Percentiles rank a stretch among this genome's conserved stretches.
phyloP scores from a whole-genome alignment of 2,329 filamentous ascomycete species.

The Trichothecium sympodiale region DNA sequence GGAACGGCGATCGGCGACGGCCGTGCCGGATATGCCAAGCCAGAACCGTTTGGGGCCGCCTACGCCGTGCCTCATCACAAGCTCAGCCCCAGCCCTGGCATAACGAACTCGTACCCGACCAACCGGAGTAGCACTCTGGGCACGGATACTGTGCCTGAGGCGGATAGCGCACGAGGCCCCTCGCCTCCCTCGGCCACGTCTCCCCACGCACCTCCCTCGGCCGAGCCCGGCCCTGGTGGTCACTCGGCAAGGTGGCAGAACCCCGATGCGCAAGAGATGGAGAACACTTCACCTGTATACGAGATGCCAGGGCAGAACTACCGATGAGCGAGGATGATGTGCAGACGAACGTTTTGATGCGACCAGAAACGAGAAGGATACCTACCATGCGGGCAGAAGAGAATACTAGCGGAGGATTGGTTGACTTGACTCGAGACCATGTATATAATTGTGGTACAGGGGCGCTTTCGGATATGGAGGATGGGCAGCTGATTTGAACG shows the following conservation, averaged over 20 bases:
- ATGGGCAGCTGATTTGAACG: too few species aligned
- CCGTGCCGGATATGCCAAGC: conserved; percentile 26
- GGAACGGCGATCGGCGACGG: conserved; percentile 27
- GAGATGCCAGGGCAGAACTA: conserved; percentile 30
- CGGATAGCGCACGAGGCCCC: not conserved
- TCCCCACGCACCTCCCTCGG: conserved; percentile 9
- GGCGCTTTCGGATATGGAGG: too few species aligned
- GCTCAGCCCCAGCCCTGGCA: conserved; percentile 10
- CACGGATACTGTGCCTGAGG: conserved; percentile 13
- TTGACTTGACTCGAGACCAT: too few species aligned
- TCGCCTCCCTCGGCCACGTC: too few species aligned
- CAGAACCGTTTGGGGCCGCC: conserved; percentile 19
- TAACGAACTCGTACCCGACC: conserved; percentile 13
- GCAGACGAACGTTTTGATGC: not conserved
- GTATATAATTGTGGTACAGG: too few species aligned
- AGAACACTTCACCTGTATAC: conserved; percentile 23
- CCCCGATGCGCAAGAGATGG: conserved; percentile 25
- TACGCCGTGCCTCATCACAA: conserved; percentile 11
- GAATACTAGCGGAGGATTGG: too few species aligned
- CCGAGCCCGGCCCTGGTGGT: conserved; percentile 22
- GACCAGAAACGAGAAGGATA: too few species aligned
- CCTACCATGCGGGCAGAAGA: too few species aligned
- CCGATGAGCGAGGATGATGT: conserved; percentile 13
- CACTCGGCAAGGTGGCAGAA: conserved; percentile 21
- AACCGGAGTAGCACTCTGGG: conserved; percentile 9